phyloP scores from a whole-genome alignment of 257 asterid genomes.

The Paraleonurus japonicus region DNA sequence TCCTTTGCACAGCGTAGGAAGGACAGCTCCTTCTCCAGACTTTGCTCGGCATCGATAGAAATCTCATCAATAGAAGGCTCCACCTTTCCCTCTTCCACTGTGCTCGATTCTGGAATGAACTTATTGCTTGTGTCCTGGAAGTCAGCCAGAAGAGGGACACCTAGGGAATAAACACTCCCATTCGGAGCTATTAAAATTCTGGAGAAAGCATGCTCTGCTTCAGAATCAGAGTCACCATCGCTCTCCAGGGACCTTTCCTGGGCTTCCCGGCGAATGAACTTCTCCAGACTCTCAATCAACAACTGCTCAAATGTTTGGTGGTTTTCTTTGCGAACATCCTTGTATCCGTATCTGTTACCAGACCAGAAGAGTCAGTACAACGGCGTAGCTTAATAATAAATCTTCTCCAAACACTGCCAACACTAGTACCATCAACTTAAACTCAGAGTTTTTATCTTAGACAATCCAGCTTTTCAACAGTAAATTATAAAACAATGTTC shows the following conservation, averaged over 20 bases:
- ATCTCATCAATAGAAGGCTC: conserved; percentile 39
- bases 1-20: conserved; percentile 80
- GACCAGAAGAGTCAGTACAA: conserved; percentile 21
- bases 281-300: conserved; percentile 89
- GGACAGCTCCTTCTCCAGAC: conserved; percentile 86
- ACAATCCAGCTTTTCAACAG: background rate
- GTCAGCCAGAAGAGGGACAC: conserved; percentile 82
- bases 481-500: background rate
- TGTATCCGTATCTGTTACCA: conserved; percentile 89
- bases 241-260: conserved; percentile 95
- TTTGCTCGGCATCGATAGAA: conserved; percentile 62
- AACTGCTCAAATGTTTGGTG: conserved; percentile 92
- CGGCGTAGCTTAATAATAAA: background rate
- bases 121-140: conserved; percentile 46
- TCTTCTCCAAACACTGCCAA: background rate
- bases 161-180: conserved; percentile 86
- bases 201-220: conserved; percentile 57
- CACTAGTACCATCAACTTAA: conserved; percentile 5
- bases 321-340: conserved; percentile 92
- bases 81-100: conserved; percentile 42
- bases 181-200: conserved; percentile 81
- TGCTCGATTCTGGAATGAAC: conserved; percentile 46
- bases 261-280: conserved; percentile 92
- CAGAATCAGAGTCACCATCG: conserved; percentile 69
- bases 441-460: background rate